Evolutionary conservation across 306 rosid genomes (phyloP).

Genomic region (Trifolium pratense): DNA sequence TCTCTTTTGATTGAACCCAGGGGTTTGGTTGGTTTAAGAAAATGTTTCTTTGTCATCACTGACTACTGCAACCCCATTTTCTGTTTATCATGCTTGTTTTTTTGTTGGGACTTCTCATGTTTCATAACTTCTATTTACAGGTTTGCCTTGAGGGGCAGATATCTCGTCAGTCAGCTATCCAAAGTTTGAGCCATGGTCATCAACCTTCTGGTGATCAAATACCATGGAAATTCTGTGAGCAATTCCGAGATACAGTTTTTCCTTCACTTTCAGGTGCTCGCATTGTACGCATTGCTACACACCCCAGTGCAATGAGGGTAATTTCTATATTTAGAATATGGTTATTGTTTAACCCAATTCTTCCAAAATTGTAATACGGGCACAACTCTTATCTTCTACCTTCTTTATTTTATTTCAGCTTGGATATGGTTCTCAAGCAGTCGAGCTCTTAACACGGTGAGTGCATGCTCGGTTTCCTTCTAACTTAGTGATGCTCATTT

Average conservation of each 20-base stretch:
- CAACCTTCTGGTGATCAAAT: constrained; percentile 93
- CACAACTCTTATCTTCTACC: not conserved
- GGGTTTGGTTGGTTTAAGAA: constrained; percentile 5
- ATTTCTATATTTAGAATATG: constrained; percentile 26
- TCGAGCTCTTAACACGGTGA: constrained; percentile 89
- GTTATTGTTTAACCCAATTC: constrained; percentile 35
- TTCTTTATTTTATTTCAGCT: constrained; percentile 60
- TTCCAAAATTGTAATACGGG: constrained; percentile 5
- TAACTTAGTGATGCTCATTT: constrained; percentile 28
- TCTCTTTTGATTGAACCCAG: constrained; percentile 18
- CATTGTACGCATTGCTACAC: constrained; percentile 96
- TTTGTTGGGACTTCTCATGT: constrained; percentile 34
- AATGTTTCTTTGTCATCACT: not conserved
- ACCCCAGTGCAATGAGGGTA: constrained; percentile 96
- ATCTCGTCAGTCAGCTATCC: constrained; percentile 79
- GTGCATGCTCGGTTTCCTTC: constrained; percentile 45
- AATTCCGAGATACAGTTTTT: constrained; percentile 81
- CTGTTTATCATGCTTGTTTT: constrained; percentile 30
- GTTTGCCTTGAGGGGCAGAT: constrained; percentile 91
- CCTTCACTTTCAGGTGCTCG: constrained; percentile 96
- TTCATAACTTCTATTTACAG: constrained; percentile 46
- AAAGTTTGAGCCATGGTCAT: constrained; percentile 77
- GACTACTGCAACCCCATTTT: not conserved
- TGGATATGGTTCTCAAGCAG: constrained; percentile 99
- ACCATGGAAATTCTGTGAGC: constrained; percentile 96